Evolutionary conservation across 2,329 filamentous ascomycete genomes (phyloP).

Genomic region (Cladosporium sp.): DNA sequence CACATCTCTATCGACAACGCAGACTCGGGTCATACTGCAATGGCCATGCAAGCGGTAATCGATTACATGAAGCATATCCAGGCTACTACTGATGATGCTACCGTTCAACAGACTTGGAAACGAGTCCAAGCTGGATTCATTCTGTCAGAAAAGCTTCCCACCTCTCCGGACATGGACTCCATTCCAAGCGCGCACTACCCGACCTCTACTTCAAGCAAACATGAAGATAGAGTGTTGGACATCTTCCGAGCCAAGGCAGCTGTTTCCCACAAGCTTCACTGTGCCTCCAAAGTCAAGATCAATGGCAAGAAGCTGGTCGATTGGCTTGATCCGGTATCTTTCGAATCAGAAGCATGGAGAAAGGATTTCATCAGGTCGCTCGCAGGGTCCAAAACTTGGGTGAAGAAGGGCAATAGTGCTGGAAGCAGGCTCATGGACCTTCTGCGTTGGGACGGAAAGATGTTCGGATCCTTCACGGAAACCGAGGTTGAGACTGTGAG

Average conservation of each 20-base stretch:
- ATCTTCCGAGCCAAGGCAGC: background rate
- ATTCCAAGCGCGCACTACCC: no score
- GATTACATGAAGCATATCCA: background rate
- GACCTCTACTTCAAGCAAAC: background rate
- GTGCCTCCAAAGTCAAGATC: background rate
- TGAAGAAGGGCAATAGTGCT: background rate
- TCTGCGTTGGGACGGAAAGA: background rate
- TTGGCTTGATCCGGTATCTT: background rate
- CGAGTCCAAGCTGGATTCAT: background rate
- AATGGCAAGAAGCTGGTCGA: background rate
- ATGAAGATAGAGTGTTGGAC: background rate
- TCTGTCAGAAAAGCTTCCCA: background rate
- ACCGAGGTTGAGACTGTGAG: background rate
- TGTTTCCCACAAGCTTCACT: background rate
- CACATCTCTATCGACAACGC: conserved; percentile 51
- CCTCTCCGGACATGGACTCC: background rate
- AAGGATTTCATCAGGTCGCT: background rate
- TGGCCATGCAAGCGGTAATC: conserved; percentile 38
- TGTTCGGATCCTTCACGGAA: background rate
- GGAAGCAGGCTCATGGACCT: background rate
- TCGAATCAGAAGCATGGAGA: background rate
- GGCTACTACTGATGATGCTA: background rate
- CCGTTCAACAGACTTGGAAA: background rate
- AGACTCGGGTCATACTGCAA: conserved; percentile 46
- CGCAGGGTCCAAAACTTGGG: background rate